These are phyloP conservation scores for Oehlia diaphana DNA, from an alignment of 192 early-diverging fungal species.

Conservation along the genomic window DNA sequence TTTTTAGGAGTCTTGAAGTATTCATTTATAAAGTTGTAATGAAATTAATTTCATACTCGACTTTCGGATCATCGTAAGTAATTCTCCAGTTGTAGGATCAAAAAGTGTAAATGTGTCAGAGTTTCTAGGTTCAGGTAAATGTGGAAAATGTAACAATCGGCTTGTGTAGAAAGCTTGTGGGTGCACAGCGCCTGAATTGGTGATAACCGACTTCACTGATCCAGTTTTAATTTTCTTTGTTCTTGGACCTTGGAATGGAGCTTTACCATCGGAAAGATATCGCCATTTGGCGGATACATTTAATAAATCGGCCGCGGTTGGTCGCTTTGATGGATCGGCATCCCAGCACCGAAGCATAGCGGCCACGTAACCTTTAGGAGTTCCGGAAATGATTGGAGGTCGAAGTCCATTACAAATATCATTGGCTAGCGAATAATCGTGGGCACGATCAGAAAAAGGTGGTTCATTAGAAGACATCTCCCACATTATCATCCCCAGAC, in stretches of 20 bases:
- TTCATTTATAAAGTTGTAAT: not conserved
- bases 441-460: constrained; percentile 38
- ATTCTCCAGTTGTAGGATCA: constrained; percentile 17
- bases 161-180: constrained; percentile 28
- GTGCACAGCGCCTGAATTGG: constrained; percentile 2
- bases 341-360: constrained; percentile 45
- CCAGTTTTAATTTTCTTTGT: constrained; percentile 10
- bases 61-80: constrained; percentile 14
- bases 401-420: constrained; percentile 38
- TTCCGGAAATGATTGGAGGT: constrained; percentile 41
- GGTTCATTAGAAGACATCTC: constrained; percentile 44
- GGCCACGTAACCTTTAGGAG: constrained; percentile 38
- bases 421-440: constrained; percentile 33
- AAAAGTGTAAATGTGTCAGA: constrained; percentile 21
- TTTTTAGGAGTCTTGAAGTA: not conserved
- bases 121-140: constrained; percentile 21
- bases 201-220: not conserved
- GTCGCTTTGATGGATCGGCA: constrained; percentile 33
- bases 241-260: constrained; percentile 24
- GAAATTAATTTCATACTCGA: constrained; percentile 3
- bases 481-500: constrained; percentile 50
- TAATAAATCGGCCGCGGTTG: constrained; percentile 36
- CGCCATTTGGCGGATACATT: constrained; percentile 30
- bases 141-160: constrained; percentile 22
- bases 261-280: constrained; percentile 19